Evolutionary conservation across 495 filamentous ascomycete genomes (phyloP).

Genomic region (Podospora pseudoanserina): DNA sequence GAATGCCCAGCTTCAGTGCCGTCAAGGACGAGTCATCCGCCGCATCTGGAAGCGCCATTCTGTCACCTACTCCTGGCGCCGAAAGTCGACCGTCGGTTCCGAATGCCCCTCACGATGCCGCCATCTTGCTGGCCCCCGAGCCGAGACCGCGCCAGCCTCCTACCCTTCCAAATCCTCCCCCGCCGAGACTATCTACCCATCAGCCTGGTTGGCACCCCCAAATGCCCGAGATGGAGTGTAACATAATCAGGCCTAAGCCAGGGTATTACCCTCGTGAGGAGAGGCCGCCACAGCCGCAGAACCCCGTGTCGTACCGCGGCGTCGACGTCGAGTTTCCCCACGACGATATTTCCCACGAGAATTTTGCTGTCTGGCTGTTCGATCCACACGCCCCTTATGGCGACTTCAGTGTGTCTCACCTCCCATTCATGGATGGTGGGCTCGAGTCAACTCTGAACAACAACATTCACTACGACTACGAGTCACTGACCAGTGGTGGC

Average conservation of each 20-base stretch:
- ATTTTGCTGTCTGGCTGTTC: slow-evolving; percentile 51
- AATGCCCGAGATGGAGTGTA: slow-evolving; percentile 37
- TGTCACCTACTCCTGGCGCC: slow-evolving; percentile 30
- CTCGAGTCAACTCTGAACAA: slow-evolving; percentile 50
- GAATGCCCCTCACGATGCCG: slow-evolving; percentile 46
- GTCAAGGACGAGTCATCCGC: slow-evolving; percentile 35
- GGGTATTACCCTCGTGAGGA: slow-evolving; percentile 40
- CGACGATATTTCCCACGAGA: slow-evolving; percentile 41
- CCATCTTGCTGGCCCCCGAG: slow-evolving; percentile 44
- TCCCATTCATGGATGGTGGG: slow-evolving; percentile 49
- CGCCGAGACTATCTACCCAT: slow-evolving; percentile 19
- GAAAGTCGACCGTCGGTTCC: slow-evolving; percentile 36
- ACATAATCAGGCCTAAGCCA: slow-evolving; percentile 44
- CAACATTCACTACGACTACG: slow-evolving; percentile 51
- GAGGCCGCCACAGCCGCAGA: slow-evolving; percentile 33
- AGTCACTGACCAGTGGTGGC: slow-evolving; percentile 51
- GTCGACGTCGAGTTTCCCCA: slow-evolving; percentile 31
- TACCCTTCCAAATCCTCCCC: slow-evolving; percentile 23
- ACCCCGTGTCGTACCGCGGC: slow-evolving; percentile 30
- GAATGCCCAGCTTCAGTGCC: slow-evolving; percentile 69
- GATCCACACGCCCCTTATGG: slow-evolving; percentile 40
- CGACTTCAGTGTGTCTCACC: slow-evolving; percentile 39
- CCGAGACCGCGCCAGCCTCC: slow-evolving; percentile 31
- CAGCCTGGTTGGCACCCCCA: slow-evolving; percentile 32
- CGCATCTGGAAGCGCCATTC: slow-evolving; percentile 23